Base-by-base conservation (phyloP, 345 rosid genomes). In the Acer campestre region DNA sequence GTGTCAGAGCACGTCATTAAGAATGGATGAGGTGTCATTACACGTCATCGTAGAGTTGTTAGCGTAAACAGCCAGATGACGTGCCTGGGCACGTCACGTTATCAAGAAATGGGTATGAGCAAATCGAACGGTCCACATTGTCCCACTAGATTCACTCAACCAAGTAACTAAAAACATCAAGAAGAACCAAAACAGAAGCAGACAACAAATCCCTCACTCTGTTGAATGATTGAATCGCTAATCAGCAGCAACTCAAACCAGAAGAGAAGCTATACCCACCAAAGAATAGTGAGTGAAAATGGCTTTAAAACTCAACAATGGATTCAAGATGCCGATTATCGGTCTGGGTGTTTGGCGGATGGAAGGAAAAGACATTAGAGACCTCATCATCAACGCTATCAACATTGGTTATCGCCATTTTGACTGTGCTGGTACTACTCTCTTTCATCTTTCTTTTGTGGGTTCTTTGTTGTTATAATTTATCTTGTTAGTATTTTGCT, bases 271-370 rank as follows among this genome's bases (percentile, higher is more conserved):
- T 63, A 27, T 3, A 11, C 38, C 14, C 42, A 12, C 9, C 35
- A 25, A 4, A 3, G 67, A 25, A 63, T 11, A 14, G 18, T 40
- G 9, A 63, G 7, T 29, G 29, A 59, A 25, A 75, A 90, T 91
- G 97, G 91, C 86, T 44, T 78, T 91, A 23, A 84, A 98, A 23
- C 87, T 93, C 10, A 93, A 86, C 91, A 90, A 27, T 79, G 97
- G 98, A 16, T 86, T 82, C 90, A 86, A 89, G 84, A 88, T 95
- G 90, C 98, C 98, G 13, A 71, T 84, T 58, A 40, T 93, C 12
- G 98, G 97, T 13, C 86, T 93, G 68, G 98, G 98, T 25, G 95
- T 93, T n/a, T 93, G 95, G 95, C 91, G 95, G 6, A 90, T 95
- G 98, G 92, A 88, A 69, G 71, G 67, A 13, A 85, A 93, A 66